Base-by-base conservation (phyloP, 257 asterid species). In the Solanum arcanum region DNA sequence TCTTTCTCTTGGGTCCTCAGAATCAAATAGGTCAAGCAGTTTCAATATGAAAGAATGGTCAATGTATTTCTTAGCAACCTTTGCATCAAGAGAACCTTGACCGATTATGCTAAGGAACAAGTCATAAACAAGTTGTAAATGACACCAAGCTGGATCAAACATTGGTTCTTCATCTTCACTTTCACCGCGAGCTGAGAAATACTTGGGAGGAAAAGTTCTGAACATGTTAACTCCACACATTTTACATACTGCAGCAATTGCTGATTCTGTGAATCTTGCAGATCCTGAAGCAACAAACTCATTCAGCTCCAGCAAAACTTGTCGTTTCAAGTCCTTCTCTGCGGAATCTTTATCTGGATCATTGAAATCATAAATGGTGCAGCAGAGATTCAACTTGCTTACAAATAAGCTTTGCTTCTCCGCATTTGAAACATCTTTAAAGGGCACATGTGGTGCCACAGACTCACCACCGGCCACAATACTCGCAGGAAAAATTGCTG, bases 131-230 rank as follows among this genome's bases (percentile, higher is more conserved):
- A 91, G 93, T 77, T 91, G 93, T 83, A 91, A 88, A 89, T 91
- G 93, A 80, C 83, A 88, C 93, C 93, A 91, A 41, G 93, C 92
- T 41, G 93, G 93, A 87, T 91, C 93, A 82, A 91, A 91, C 64
- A 88, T 49, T 13, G 92, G 92, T 84, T 91, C 91, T 78, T 91
- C 92, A 64, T 90, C 93, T 86, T 91, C 93, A 18, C 88, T 81
- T 81, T 91, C 93, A 12, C 93, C 87, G 7, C 91, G 92, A 52
- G 89, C 87, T 25, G 68, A 86, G 86, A 64, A 87, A 62, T 88
- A 83, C 84, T 90, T 90, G 49, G 93, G 92, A 15, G 93, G 93
- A 60, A 91, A 91, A 41, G 89, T 92, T 86, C 93, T 84, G 77
- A 91, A 91, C 78, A 91, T 82, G 89, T 91, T 91, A 77, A 75